Evolutionary conservation across 2,329 filamentous ascomycete genomes (phyloP).

Genomic region (Xylaria polymorpha): DNA sequence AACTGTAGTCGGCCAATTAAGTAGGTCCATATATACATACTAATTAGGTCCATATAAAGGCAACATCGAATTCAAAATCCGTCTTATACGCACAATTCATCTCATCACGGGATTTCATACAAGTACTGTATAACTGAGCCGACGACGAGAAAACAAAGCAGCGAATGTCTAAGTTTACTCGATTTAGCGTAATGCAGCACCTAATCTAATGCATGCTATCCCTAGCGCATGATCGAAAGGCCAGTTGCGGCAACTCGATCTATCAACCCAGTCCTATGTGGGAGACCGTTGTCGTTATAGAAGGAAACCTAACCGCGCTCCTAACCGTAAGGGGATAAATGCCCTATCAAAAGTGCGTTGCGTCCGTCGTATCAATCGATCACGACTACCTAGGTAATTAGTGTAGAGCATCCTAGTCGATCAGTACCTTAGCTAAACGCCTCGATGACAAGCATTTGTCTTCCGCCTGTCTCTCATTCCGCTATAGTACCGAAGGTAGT

Average conservation of each 20-base stretch:
- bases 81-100: conserved; percentile 5
- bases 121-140: not conserved
- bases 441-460: conserved; percentile 13
- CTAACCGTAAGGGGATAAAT: conserved; percentile 13
- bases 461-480: conserved; percentile 1
- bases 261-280: conserved; percentile 1
- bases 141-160: not conserved
- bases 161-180: too few species aligned
- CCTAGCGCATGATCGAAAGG: conserved; percentile 1
- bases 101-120: not conserved
- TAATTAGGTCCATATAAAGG: not conserved
- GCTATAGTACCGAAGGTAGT: not conserved
- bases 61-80: not conserved
- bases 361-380: not conserved
- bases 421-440: conserved; percentile 1
- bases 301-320: conserved; percentile 1
- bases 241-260: conserved; percentile 4
- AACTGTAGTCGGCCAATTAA: not conserved
- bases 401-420: conserved; percentile 16
- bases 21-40: too few species aligned
- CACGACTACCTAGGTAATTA: conserved; percentile 1
- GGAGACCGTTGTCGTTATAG: not conserved
- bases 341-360: conserved; percentile 10
- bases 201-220: conserved; percentile 1
- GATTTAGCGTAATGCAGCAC: conserved; percentile 6